These are phyloP conservation scores for Trichoderma pleuroti DNA, from an alignment of 2,329 filamentous ascomycete species.

Conservation along the genomic window DNA sequence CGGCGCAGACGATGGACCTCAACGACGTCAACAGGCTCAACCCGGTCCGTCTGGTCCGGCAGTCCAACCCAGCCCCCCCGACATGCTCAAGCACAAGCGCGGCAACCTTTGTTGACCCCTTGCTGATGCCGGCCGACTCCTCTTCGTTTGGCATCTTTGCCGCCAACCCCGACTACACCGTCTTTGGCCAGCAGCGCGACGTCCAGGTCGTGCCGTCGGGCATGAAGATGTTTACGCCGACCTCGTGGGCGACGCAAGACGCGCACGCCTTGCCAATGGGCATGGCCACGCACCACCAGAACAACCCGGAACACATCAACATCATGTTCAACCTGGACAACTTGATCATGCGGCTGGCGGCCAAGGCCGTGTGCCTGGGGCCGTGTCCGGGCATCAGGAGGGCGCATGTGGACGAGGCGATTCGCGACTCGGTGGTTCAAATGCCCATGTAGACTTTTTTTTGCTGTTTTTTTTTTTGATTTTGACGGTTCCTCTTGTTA, in stretches of 20 bases:
- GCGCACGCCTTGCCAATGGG: background rate
- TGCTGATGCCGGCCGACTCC: background rate
- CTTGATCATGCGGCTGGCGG: background rate
- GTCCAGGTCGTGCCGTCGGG: background rate
- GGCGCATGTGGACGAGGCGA: conserved; percentile 6
- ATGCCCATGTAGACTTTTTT: too few relatives aligned
- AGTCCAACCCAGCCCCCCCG: background rate
- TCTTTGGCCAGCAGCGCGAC: conserved; percentile 10
- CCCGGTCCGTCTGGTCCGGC: background rate
- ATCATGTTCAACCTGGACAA: conserved; percentile 14
- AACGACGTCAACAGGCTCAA: background rate
- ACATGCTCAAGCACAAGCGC: background rate
- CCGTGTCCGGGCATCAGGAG: conserved; percentile 12
- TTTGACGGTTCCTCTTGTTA: background rate
- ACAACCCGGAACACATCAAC: background rate
- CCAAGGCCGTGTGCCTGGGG: conserved; percentile 9
- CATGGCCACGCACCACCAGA: background rate
- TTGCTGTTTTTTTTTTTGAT: background rate
- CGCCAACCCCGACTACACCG: background rate
- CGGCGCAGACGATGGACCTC: background rate
- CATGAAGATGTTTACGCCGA: background rate
- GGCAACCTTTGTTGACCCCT: background rate
- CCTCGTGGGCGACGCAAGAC: background rate
- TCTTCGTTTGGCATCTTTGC: background rate
- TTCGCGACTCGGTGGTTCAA: conserved; percentile 5